Evolutionary conservation across 2,329 filamentous ascomycete genomes (phyloP).

Genomic region (Diaporthe citrichinensis): DNA sequence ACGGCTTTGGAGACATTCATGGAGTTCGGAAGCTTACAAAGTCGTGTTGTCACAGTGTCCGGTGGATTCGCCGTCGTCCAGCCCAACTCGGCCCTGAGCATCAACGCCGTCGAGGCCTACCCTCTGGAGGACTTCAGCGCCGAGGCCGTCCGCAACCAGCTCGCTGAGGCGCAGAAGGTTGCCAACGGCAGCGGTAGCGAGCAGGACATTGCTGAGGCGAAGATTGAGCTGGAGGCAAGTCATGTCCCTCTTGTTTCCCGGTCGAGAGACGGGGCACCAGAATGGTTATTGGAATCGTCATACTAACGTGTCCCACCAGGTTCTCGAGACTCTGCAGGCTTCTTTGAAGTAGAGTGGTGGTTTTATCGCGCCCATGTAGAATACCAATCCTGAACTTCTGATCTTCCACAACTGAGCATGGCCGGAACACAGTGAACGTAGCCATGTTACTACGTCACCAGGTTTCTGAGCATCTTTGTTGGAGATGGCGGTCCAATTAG

Average conservation of each 20-base stretch:
- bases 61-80: constrained; percentile 98
- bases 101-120: constrained; percentile 98
- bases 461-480: not conserved
- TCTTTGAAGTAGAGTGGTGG: constrained; percentile 78
- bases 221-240: constrained; percentile 96
- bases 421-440: constrained; percentile 3
- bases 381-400: constrained; percentile 44
- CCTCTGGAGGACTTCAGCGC: constrained; percentile 95
- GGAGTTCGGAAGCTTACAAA: constrained; percentile 33
- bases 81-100: constrained; percentile 94
- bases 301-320: constrained; percentile 67
- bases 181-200: constrained; percentile 91
- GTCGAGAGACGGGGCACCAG: not conserved
- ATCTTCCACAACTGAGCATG: constrained; percentile 4
- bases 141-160: constrained; percentile 90
- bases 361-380: constrained; percentile 53
- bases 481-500: constrained; percentile 21
- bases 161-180: constrained; percentile 96
- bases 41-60: constrained; percentile 74
- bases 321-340: constrained; percentile 86
- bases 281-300: not conserved
- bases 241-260: not conserved
- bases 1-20: not conserved
- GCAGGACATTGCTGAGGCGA: constrained; percentile 98
- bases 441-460: not conserved